phyloP scores from a whole-genome alignment of 2,329 filamentous ascomycete genomes.

The Calonectria ilicicola region DNA sequence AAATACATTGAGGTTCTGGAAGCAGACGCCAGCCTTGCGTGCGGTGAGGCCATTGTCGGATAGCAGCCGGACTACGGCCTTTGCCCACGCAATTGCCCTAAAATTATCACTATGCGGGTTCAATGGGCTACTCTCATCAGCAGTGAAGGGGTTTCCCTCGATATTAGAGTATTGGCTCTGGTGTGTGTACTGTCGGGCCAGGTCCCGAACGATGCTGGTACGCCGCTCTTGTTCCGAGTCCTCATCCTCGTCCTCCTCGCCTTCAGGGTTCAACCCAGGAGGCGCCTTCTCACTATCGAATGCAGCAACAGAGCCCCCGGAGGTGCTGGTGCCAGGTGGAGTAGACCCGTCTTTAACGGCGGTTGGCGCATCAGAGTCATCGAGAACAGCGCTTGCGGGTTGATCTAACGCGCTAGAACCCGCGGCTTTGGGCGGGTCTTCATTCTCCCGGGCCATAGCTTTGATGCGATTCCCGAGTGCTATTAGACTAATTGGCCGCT shows the following conservation, averaged over 20 bases:
- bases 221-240: constrained; percentile 50
- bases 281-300: constrained; percentile 14
- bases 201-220: constrained; percentile 56
- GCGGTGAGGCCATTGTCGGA: constrained; percentile 26
- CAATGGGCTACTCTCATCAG: constrained; percentile 56
- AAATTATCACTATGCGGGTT: constrained; percentile 53
- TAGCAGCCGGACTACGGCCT: constrained; percentile 31
- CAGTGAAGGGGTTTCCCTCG: constrained; percentile 41
- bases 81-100: constrained; percentile 36
- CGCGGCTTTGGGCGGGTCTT: not conserved
- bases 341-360: constrained; percentile 15
- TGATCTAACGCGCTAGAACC: not conserved
- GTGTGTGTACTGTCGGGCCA: constrained; percentile 64
- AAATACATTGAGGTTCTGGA: constrained; percentile 73
- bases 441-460: constrained; percentile 3
- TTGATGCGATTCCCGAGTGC: constrained; percentile 1
- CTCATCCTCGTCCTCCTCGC: constrained; percentile 53
- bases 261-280: constrained; percentile 31
- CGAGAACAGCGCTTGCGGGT: not conserved
- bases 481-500: not conserved
- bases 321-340: not conserved
- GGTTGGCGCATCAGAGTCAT: constrained; percentile 13
- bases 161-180: constrained; percentile 61
- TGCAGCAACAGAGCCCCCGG: not conserved
- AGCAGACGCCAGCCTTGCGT: constrained; percentile 66